Conservation (phyloP, 73 alveolate genomes). For the Paramecium pentaurelia region DNA sequence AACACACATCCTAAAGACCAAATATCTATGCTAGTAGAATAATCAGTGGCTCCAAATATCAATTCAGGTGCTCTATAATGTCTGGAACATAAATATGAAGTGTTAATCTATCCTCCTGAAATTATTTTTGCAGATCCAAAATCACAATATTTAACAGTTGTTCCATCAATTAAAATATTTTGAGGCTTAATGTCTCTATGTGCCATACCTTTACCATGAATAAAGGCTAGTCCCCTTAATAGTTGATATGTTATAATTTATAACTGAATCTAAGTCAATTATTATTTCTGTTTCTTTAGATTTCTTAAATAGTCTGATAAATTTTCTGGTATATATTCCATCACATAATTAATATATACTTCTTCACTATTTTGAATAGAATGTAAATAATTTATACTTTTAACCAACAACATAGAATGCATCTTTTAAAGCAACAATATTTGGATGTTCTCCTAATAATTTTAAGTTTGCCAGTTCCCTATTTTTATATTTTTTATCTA, state of each 20-base stretch:
- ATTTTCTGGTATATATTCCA: constrained; percentile 92
- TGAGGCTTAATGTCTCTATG: constrained; percentile 89
- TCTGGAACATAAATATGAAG: constrained; percentile 83
- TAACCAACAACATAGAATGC: constrained; percentile 55
- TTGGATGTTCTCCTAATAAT: constrained; percentile 70
- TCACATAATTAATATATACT: constrained; percentile 85
- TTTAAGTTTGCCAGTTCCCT: constrained; percentile 70
- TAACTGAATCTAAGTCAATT: constrained; percentile 77
- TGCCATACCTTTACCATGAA: constrained; percentile 77
- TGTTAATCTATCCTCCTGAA: constrained; percentile 77
- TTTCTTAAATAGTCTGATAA: constrained; percentile 74
- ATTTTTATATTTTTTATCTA: constrained; percentile 74
- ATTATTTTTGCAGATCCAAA: constrained; percentile 89
- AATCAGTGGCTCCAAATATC: constrained; percentile 72
- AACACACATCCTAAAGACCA: constrained; percentile 91
- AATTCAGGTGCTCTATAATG: constrained; percentile 89
- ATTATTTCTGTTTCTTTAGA: constrained; percentile 68
- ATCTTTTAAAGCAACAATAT: constrained; percentile 50
- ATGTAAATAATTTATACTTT: neutral
- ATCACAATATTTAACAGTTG: constrained; percentile 75
- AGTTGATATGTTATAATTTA: constrained; percentile 86
- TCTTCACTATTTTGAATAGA: constrained; percentile 65
- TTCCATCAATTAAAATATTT: constrained; percentile 80
- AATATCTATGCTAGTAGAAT: constrained; percentile 68
- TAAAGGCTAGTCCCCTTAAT: constrained; percentile 83